Conservation (phyloP, 805 yeast genomes). For the Candida schatavii region DNA sequence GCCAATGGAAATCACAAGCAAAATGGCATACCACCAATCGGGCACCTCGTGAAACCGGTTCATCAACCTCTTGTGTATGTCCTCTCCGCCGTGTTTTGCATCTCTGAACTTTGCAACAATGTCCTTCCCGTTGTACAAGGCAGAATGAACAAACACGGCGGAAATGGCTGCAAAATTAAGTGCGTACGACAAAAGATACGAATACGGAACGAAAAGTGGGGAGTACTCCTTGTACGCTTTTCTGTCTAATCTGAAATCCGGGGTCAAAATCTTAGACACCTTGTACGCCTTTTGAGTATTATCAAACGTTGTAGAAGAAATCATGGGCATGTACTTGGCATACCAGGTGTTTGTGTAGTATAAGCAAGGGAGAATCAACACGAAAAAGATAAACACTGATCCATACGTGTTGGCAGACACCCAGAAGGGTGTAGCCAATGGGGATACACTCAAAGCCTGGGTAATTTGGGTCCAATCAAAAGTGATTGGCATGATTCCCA, state of each 20-base stretch:
- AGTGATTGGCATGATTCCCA: conserved; percentile 12
- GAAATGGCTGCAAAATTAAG: conserved; percentile 13
- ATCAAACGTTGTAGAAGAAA: conserved; percentile 15
- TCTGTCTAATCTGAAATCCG: conserved; percentile 11
- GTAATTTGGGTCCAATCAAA: conserved; percentile 13
- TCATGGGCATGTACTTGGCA: conserved; percentile 20
- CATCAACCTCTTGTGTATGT: conserved; percentile 31
- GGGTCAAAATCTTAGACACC: conserved; percentile 14
- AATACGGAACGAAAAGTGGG: conserved; percentile 14
- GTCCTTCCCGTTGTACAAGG: conserved; percentile 17
- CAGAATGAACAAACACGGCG: conserved; percentile 7
- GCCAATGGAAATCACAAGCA: conserved; percentile 25
- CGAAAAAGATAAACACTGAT: conserved; percentile 16
- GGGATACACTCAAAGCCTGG: conserved; percentile 15
- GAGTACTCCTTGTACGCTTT: conserved; percentile 13
- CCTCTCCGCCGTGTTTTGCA: conserved; percentile 15
- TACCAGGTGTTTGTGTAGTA: conserved; percentile 24
- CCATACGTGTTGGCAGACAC: conserved; percentile 17
- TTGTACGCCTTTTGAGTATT: conserved; percentile 12
- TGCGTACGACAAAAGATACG: conserved; percentile 12
- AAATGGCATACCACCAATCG: conserved; percentile 26
- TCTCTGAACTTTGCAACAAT: conserved; percentile 14
- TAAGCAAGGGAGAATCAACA: conserved; percentile 19
- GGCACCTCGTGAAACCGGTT: conserved; percentile 33
- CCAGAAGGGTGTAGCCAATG: conserved; percentile 16